phyloP scores from a whole-genome alignment of 108 stramenopile species.

The Pseudonitzschia pungens region DNA sequence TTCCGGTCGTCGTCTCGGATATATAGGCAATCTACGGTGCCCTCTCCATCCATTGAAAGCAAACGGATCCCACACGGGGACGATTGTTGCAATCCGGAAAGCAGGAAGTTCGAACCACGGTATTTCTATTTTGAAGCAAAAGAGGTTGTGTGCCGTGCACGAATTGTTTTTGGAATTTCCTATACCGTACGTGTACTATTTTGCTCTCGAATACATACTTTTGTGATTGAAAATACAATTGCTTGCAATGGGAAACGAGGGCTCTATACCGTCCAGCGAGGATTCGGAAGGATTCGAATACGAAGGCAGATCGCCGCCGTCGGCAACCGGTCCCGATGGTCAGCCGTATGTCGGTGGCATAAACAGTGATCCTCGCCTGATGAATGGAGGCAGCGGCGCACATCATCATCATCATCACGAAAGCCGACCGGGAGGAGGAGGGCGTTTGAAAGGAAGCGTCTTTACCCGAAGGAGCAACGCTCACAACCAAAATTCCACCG shows the following conservation, averaged over 20 bases:
- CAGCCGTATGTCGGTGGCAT: background rate
- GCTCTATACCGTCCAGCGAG: slow-evolving; percentile 25
- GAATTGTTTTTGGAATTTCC: no score
- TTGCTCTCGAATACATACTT: no score
- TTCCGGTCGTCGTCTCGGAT: background rate
- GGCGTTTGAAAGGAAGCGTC: slow-evolving; percentile 5
- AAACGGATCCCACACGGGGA: no score
- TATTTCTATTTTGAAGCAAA: no score
- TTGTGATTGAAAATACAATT: no score
- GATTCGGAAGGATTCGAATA: slow-evolving; percentile 27
- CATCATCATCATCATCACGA: background rate
- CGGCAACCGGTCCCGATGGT: slow-evolving; percentile 26
- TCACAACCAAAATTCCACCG: slow-evolving; percentile 20
- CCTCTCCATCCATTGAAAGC: no score
- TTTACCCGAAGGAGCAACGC: slow-evolving; percentile 13
- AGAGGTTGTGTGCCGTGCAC: no score
- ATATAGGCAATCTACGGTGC: no score
- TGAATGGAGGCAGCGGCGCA: background rate
- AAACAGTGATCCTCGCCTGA: background rate
- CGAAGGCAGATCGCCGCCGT: slow-evolving; percentile 38
- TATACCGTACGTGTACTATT: no score
- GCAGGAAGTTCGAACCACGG: no score
- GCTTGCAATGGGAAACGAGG: slow-evolving; percentile 36
- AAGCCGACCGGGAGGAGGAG: slow-evolving; percentile 3
- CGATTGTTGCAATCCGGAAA: no score